phyloP scores from a whole-genome alignment of 768 basidiomycete genomes.

The Termitomyces sp. region DNA sequence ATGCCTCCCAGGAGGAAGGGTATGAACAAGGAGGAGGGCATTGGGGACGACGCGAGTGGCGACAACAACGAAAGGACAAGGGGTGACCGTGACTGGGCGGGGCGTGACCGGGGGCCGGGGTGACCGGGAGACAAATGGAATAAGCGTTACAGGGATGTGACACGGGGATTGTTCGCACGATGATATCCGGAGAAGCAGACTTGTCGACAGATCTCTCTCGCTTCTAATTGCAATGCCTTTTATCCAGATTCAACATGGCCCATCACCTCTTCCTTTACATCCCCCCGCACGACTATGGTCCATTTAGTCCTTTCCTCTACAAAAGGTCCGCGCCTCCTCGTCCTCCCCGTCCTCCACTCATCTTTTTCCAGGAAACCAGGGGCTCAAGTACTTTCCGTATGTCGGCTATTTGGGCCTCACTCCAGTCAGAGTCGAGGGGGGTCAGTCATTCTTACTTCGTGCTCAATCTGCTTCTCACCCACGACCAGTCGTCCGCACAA shows the following conservation, averaged over 20 bases:
- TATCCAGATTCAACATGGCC: slow-evolving; percentile 32
- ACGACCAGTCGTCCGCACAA: slow-evolving; percentile 59
- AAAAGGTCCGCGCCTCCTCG: slow-evolving; percentile 33
- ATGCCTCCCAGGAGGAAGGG: slow-evolving; percentile 86
- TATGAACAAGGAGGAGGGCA: slow-evolving; percentile 66
- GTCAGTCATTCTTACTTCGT: slow-evolving; percentile 31
- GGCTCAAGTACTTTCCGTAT: slow-evolving; percentile 68
- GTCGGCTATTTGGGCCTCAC: slow-evolving; percentile 79
- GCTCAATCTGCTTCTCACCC: slow-evolving; percentile 9
- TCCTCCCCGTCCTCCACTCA: slow-evolving; percentile 2
- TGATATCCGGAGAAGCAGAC: slow-evolving; percentile 28
- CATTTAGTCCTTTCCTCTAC: slow-evolving; percentile 61
- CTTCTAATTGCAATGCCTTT: slow-evolving; percentile 34
- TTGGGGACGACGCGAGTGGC: slow-evolving; percentile 25
- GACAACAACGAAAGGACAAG: background rate
- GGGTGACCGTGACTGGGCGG: slow-evolving; percentile 8
- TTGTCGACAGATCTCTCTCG: slow-evolving; percentile 29
- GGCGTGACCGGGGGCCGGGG: slow-evolving; percentile 13
- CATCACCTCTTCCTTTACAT: slow-evolving; percentile 23
- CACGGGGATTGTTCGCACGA: slow-evolving; percentile 18
- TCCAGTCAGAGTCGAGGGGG: slow-evolving; percentile 72
- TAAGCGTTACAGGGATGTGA: slow-evolving; percentile 15
- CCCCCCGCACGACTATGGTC: slow-evolving; percentile 48
- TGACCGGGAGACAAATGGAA: slow-evolving; percentile 7
- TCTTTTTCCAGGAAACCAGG: slow-evolving; percentile 49